Conservation (phyloP, 768 basidiomycete species). For the Butyriboletus loyo region DNA sequence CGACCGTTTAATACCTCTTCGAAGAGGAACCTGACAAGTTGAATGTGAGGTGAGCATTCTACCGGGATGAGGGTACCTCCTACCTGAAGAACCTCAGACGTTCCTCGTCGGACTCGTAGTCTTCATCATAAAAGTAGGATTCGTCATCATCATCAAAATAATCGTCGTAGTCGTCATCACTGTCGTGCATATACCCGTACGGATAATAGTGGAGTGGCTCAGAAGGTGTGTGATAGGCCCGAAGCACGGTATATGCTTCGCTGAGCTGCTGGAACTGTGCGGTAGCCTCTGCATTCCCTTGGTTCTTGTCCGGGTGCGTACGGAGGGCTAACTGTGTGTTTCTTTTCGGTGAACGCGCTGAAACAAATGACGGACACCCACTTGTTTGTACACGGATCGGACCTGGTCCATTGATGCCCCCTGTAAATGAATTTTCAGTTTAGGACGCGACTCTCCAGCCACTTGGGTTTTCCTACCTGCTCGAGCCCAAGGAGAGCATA, state of each 20-base stretch:
- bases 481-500: constrained; percentile 50
- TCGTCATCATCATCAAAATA: constrained; percentile 29
- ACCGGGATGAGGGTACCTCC: constrained; percentile 7
- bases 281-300: constrained; percentile 60
- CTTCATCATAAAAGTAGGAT: constrained; percentile 28
- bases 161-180: constrained; percentile 39
- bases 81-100: constrained; percentile 47
- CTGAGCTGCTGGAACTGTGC: constrained; percentile 66
- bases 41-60: constrained; percentile 2
- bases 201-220: constrained; percentile 19
- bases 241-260: constrained; percentile 62
- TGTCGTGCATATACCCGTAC: constrained; percentile 27
- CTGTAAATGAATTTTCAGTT: constrained; percentile 34
- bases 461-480: constrained; percentile 36
- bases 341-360: background rate
- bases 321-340: constrained; percentile 52
- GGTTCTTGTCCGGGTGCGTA: constrained; percentile 79
- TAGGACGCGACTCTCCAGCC: background rate
- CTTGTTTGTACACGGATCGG: constrained; percentile 69
- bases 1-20: constrained; percentile 43
- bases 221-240: constrained; percentile 46
- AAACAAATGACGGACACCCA: constrained; percentile 21
- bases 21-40: constrained; percentile 44
- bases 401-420: constrained; percentile 61
- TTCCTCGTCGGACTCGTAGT: constrained; percentile 34